Evolutionary conservation across 1,284 basidiomycete genomes (phyloP), one percentile per base, ranked within the genome.

Genomic region (Cystobasidium pallidum): DNA sequence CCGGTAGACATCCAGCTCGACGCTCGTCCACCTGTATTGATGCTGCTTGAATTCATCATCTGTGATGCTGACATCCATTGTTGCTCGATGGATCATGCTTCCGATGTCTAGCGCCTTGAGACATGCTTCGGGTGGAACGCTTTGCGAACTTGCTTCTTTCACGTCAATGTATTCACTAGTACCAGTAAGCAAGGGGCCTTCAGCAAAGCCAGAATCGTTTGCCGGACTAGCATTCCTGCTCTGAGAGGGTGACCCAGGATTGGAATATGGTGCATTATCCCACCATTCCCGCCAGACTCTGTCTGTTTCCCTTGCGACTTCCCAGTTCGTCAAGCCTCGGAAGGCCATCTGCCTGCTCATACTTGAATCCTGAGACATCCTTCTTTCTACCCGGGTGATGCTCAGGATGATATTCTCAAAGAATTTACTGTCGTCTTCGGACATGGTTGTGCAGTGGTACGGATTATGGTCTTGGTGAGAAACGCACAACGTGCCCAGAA

Each of bases 231-330:
- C 34, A 21, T 19, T 10, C 41, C 52, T 32, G 36, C 43, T 47
- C 4, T 32, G 52, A 2, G 43, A n/a, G 30, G 28, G 39, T 30
- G 43, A 34, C n/a, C 26, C 36, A 15, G 34, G 39, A n/a, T 15
- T 26, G 15, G 36, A 21, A 24, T 36, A 17, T 19, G 68, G 49
- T 41, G 66, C 68, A 15, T 45, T 24, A 34, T 71, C 68, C 68
- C 68, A 71, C 68, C 68, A 71, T 28, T 71, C 26, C 30, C 68
- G 28, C 68, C 68, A 71, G 3, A 71, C 39, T 24, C 68, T 51
- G 26, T 71, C 68, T 13, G 59, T 55, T 34, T 63, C 68, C n/a
- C 68, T 26, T 17, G 68, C 58, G 21, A 71, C 59, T 59, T 71
- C 68, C 68, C 68, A 71, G 36, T 63, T 64, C 24, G 68, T 63